Evolutionary conservation across 2,329 filamentous ascomycete species (phyloP).

Genomic region (Ascochyta rabiei): DNA sequence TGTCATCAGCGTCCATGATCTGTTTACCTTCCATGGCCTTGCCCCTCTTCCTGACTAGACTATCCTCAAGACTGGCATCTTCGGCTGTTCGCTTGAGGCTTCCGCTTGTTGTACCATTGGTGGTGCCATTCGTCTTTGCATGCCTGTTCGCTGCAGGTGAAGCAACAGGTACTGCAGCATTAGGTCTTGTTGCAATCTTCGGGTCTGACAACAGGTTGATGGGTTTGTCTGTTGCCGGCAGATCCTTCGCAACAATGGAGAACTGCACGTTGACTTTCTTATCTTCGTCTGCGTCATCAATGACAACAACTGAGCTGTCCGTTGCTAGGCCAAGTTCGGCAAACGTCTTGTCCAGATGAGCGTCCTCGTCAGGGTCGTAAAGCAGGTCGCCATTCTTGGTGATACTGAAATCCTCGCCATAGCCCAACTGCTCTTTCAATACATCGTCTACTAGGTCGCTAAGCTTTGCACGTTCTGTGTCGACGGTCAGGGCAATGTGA

Average conservation of each 20-base stretch:
- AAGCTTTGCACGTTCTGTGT: slow-evolving; percentile 74
- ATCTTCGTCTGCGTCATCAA: slow-evolving; percentile 80
- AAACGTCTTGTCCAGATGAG: slow-evolving; percentile 82
- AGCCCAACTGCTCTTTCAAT: slow-evolving; percentile 72
- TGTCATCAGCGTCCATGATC: slow-evolving; percentile 37
- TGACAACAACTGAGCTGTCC: slow-evolving; percentile 79
- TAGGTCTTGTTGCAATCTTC: slow-evolving; percentile 57
- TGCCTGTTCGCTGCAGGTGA: slow-evolving; percentile 38
- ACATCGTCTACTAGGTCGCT: slow-evolving; percentile 79
- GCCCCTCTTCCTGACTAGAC: slow-evolving; percentile 47
- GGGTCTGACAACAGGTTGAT: slow-evolving; percentile 57
- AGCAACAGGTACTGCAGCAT: slow-evolving; percentile 28
- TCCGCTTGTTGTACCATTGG: slow-evolving; percentile 34
- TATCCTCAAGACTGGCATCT: slow-evolving; percentile 49
- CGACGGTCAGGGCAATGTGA: slow-evolving; percentile 69
- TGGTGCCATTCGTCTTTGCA: slow-evolving; percentile 21
- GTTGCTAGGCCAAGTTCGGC: slow-evolving; percentile 74
- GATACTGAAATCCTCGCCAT: slow-evolving; percentile 80
- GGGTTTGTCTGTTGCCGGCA: slow-evolving; percentile 57
- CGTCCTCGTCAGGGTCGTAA: slow-evolving; percentile 87
- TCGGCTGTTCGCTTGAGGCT: slow-evolving; percentile 52
- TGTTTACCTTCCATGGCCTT: slow-evolving; percentile 45
- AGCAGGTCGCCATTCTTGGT: slow-evolving; percentile 75
- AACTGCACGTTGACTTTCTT: slow-evolving; percentile 82
- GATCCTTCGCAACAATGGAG: slow-evolving; percentile 64